These are phyloP conservation scores for Entomortierella beljakovae DNA, from an alignment of 192 early-diverging fungal species.

Conservation along the genomic window DNA sequence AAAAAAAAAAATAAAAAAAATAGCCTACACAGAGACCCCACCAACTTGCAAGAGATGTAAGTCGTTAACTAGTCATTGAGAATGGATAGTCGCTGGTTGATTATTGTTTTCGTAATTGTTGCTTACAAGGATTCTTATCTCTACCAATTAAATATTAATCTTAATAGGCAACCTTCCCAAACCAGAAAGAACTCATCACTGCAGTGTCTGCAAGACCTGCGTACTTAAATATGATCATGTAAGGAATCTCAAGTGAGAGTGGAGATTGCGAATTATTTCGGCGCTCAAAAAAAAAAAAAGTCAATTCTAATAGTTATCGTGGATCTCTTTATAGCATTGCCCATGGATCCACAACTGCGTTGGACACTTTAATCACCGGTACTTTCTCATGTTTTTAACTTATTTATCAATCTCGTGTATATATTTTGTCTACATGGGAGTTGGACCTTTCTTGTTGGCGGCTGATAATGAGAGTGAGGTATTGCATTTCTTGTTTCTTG, in stretches of 20 bases:
- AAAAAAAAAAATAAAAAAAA: no score
- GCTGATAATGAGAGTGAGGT: slow-evolving; percentile 57
- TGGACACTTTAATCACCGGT: slow-evolving; percentile 80
- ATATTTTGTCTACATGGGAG: slow-evolving; percentile 61
- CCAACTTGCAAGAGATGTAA: slow-evolving; percentile 49
- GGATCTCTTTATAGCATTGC: slow-evolving; percentile 60
- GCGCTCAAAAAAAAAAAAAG: no score
- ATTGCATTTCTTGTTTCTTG: neutral
- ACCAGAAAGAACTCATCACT: slow-evolving; percentile 85
- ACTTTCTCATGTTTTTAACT: slow-evolving; percentile 79
- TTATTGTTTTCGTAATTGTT: neutral
- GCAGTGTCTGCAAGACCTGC: slow-evolving; percentile 78
- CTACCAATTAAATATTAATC: neutral
- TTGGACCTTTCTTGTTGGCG: slow-evolving; percentile 59
- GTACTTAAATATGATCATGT: slow-evolving; percentile 84
- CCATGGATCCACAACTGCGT: slow-evolving; percentile 89
- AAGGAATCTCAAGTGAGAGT: slow-evolving; percentile 1
- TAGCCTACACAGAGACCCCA: slow-evolving; percentile 35
- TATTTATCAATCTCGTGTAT: slow-evolving; percentile 61
- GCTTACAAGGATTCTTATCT: neutral
- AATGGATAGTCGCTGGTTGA: neutral
- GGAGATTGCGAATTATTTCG: neutral
- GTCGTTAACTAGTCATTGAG: neutral
- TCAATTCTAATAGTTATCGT: neutral
- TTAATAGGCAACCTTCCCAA: slow-evolving; percentile 70